These are phyloP conservation scores for Syzygium jambos DNA, from an alignment of 345 rosid species.

Conservation along the genomic window DNA sequence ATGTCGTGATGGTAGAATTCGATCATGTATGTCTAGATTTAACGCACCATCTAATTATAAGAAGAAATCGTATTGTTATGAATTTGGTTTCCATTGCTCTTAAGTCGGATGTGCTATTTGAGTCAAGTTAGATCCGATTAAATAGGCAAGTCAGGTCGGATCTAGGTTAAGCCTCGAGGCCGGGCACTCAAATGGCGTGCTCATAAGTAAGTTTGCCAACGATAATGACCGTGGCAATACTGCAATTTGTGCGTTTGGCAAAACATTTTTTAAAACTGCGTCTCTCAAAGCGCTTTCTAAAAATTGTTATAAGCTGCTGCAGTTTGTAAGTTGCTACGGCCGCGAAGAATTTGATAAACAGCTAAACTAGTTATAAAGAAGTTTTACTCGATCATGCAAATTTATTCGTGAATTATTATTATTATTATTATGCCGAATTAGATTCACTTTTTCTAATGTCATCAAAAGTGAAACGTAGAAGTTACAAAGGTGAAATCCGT, in stretches of 20 bases:
- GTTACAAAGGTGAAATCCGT: background rate
- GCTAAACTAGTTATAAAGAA: background rate
- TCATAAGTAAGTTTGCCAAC: background rate
- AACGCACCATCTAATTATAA: too few species aligned
- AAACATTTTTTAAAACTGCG: accelerated
- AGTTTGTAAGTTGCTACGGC: background rate
- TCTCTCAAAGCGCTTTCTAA: accelerated
- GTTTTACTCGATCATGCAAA: background rate
- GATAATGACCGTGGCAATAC: background rate
- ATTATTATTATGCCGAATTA: accelerated
- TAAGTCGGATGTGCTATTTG: background rate
- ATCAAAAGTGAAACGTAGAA: background rate
- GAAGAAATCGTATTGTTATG: too few species aligned
- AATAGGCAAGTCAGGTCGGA: background rate
- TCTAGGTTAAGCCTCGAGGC: accelerated
- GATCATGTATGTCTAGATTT: too few species aligned
- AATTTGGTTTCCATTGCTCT: too few species aligned
- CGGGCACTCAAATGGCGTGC: accelerated
- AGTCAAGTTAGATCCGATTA: background rate
- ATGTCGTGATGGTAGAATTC: too few species aligned
- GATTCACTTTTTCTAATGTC: background rate
- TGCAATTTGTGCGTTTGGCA: too few species aligned
- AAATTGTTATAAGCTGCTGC: background rate
- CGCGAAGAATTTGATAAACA: background rate
- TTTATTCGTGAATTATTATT: background rate